Conservation (phyloP, 2,329 filamentous ascomycete genomes). For the Arthrobotrys musiformis region DNA sequence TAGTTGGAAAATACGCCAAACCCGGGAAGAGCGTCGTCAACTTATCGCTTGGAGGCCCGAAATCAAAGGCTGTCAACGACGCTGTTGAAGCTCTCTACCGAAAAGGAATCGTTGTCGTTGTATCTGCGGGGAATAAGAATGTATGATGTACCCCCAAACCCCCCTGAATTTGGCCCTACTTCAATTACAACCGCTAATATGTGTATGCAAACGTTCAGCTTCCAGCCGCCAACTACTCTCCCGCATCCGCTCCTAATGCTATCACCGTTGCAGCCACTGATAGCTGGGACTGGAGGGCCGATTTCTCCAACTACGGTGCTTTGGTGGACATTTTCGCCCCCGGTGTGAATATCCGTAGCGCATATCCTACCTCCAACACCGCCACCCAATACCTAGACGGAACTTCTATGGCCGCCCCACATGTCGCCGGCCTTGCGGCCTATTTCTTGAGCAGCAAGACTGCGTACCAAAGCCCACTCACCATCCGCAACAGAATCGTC, state of each 20-base stretch:
- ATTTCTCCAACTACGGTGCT: slow-evolving; percentile 67
- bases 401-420: slow-evolving; percentile 75
- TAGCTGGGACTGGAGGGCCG: slow-evolving; percentile 62
- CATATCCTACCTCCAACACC: slow-evolving; percentile 65
- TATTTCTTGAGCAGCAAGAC: slow-evolving; percentile 69
- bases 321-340: slow-evolving; percentile 68
- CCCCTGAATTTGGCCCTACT: too few relatives aligned
- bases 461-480: neutral
- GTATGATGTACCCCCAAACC: slow-evolving; percentile 36
- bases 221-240: slow-evolving; percentile 67
- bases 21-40: slow-evolving; percentile 65
- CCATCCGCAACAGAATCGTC: neutral
- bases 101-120: slow-evolving; percentile 67
- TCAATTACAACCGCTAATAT: neutral
- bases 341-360: slow-evolving; percentile 65
- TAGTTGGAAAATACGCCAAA: slow-evolving; percentile 29
- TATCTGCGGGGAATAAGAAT: slow-evolving; percentile 69
- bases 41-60: slow-evolving; percentile 68
- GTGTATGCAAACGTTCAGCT: neutral
- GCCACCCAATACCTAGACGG: slow-evolving; percentile 68
- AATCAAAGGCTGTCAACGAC: slow-evolving; percentile 66
- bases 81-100: slow-evolving; percentile 66
- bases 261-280: slow-evolving; percentile 69
- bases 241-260: slow-evolving; percentile 66
- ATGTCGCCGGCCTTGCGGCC: slow-evolving; percentile 74